phyloP scores from a whole-genome alignment of 176 grass and related monocot species.

The Musa itinerans region DNA sequence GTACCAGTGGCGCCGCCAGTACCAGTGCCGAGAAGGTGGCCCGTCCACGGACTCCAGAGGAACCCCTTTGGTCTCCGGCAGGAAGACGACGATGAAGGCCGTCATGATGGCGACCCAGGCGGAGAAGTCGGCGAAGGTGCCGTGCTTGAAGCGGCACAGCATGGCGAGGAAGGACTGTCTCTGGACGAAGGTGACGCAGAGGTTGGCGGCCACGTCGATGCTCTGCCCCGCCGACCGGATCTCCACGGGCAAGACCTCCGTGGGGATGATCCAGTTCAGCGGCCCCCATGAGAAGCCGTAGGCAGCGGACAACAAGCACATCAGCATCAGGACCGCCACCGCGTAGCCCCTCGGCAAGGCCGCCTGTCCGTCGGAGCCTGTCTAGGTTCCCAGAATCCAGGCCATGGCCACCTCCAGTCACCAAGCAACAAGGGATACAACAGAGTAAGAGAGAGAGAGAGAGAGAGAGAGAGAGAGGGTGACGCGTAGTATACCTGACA shows the following conservation, averaged over 20 bases:
- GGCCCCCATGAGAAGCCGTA: slow-evolving; percentile 82
- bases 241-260: slow-evolving; percentile 77
- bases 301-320: slow-evolving; percentile 37
- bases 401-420: slow-evolving; percentile 34
- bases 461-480: too few species aligned
- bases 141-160: slow-evolving; percentile 70
- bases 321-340: slow-evolving; percentile 42
- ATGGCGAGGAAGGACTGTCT: slow-evolving; percentile 67
- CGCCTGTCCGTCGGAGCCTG: slow-evolving; percentile 28
- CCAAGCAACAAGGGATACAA: too few species aligned
- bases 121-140: slow-evolving; percentile 53
- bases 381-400: slow-evolving; percentile 59
- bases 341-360: slow-evolving; percentile 36
- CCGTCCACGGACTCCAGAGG: slow-evolving; percentile 52
- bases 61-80: slow-evolving; percentile 70
- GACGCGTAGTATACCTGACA: slow-evolving; percentile 24
- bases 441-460: too few species aligned
- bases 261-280: slow-evolving; percentile 53
- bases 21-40: too few species aligned
- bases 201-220: slow-evolving; percentile 43
- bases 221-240: slow-evolving; percentile 74
- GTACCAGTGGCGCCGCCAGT: slow-evolving; percentile 45
- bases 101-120: slow-evolving; percentile 70
- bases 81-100: slow-evolving; percentile 45
- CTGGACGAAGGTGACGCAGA: slow-evolving; percentile 59